Evolutionary conservation across 2,329 filamentous ascomycete genomes (phyloP).

Genomic region (Aspergillus japonicus): DNA sequence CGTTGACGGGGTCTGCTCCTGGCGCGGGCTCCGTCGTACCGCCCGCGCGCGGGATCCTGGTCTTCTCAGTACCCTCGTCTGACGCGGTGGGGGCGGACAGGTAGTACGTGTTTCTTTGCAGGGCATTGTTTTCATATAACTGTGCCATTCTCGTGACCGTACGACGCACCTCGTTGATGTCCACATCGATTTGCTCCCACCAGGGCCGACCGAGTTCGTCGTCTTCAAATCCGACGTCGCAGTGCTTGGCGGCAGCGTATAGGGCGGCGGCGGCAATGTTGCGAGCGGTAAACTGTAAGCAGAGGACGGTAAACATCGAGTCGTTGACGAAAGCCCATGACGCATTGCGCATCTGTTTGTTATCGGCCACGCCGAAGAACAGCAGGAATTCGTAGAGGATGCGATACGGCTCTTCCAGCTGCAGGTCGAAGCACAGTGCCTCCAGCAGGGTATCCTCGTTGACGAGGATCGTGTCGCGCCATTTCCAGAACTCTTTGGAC

Average conservation of each 20-base stretch:
- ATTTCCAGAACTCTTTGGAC: slow-evolving; percentile 97
- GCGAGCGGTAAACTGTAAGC: slow-evolving; percentile 73
- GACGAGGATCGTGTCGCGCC: slow-evolving; percentile 88
- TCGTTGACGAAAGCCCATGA: slow-evolving; percentile 96
- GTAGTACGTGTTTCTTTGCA: slow-evolving; percentile 47
- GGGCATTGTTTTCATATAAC: slow-evolving; percentile 46
- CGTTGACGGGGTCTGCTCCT: slow-evolving; percentile 25
- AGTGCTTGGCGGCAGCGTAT: slow-evolving; percentile 80
- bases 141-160: slow-evolving; percentile 74
- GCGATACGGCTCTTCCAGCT: slow-evolving; percentile 83
- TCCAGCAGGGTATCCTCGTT: slow-evolving; percentile 94
- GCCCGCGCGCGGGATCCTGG: slow-evolving; percentile 34
- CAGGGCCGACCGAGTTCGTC: slow-evolving; percentile 75
- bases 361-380: slow-evolving; percentile 70
- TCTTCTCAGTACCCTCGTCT: slow-evolving; percentile 39
- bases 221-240: slow-evolving; percentile 68
- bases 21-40: slow-evolving; percentile 21
- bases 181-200: slow-evolving; percentile 79
- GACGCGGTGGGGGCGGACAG: slow-evolving; percentile 35
- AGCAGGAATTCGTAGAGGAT: slow-evolving; percentile 78
- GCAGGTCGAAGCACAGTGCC: slow-evolving; percentile 87
- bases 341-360: slow-evolving; percentile 78
- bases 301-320: slow-evolving; percentile 78
- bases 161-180: slow-evolving; percentile 66
- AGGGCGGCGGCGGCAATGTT: slow-evolving; percentile 83